A percentile compares a stretch with the other conserved stretches of the same genome.
These are phyloP conservation scores for Hanseniaspora meyeri DNA, from an alignment of 805 yeast genomes.

Conservation along the genomic window DNA sequence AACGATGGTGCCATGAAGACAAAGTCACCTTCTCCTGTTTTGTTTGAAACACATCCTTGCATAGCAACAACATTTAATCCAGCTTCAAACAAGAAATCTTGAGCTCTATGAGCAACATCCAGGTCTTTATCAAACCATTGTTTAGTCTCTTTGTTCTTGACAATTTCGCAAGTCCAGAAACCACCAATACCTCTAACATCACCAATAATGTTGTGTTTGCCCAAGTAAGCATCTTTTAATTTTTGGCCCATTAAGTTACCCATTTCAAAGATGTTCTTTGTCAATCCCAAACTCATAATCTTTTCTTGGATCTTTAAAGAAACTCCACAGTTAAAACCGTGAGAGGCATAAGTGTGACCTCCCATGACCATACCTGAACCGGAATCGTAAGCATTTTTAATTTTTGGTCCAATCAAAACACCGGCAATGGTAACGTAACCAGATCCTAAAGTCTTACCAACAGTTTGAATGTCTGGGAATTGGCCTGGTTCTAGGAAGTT, in stretches of 20 bases:
- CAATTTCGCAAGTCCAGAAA: slow-evolving; percentile 47
- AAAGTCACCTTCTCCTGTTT: slow-evolving; percentile 27
- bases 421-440: slow-evolving; percentile 42
- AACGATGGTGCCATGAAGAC: slow-evolving; percentile 37
- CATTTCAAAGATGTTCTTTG: slow-evolving; percentile 33
- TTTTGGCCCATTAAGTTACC: slow-evolving; percentile 34
- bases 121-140: slow-evolving; percentile 33
- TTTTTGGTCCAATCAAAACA: slow-evolving; percentile 31
- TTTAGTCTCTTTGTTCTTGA: slow-evolving; percentile 39
- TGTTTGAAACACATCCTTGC: slow-evolving; percentile 32
- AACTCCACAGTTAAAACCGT: slow-evolving; percentile 36
- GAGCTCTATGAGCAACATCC: slow-evolving; percentile 29
- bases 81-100: slow-evolving; percentile 30
- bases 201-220: slow-evolving; percentile 35
- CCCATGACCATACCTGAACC: slow-evolving; percentile 34
- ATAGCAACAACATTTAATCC: slow-evolving; percentile 39
- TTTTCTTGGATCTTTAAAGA: slow-evolving; percentile 37
- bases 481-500: slow-evolving; percentile 29
- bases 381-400: slow-evolving; percentile 27
- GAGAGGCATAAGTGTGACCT: slow-evolving; percentile 42
- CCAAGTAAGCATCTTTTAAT: slow-evolving; percentile 26
- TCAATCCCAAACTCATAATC: slow-evolving; percentile 25
- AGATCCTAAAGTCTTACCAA: slow-evolving; percentile 39
- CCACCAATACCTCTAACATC: slow-evolving; percentile 54
- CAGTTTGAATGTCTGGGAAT: slow-evolving; percentile 38